Conservation (phyloP, 345 rosid species). For the Dipteronia sinensis region DNA sequence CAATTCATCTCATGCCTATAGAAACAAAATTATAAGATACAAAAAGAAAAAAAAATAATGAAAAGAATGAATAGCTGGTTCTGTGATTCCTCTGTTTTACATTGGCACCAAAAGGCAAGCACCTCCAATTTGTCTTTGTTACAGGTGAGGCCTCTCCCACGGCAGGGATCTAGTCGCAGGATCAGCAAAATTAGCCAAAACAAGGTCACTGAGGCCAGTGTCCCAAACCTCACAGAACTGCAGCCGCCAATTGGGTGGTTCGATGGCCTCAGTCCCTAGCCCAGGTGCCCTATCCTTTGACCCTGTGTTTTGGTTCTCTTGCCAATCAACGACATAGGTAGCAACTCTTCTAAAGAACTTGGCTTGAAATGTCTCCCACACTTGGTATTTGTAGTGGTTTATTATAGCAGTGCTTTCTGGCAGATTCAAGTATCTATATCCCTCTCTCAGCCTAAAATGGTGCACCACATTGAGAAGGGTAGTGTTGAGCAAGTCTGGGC, state of each 20-base stretch:
- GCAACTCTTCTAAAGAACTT: conserved; percentile 94
- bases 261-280: conserved; percentile 83
- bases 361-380: conserved; percentile 86
- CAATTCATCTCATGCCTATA: conserved; percentile 25
- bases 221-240: conserved; percentile 97
- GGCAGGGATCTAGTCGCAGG: conserved; percentile 66
- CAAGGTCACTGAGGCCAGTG: conserved; percentile 82
- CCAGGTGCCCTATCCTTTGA: conserved; percentile 97
- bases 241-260: conserved; percentile 77
- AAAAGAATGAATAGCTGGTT: conserved; percentile 34
- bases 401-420: conserved; percentile 64
- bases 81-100: conserved; percentile 29
- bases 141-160: conserved; percentile 64
- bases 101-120: conserved; percentile 20
- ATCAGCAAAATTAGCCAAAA: conserved; percentile 74
- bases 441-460: conserved; percentile 68
- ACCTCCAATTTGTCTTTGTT: conserved; percentile 11
- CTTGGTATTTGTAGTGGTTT: conserved; percentile 98
- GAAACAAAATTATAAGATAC: conserved; percentile 18
- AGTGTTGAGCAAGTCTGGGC: conserved; percentile 56
- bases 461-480: conserved; percentile 90
- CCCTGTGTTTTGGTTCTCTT: conserved; percentile 82
- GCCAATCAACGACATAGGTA: conserved; percentile 95
- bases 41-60: conserved; percentile 14
- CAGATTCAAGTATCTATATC: conserved; percentile 60